Evolutionary conservation across 2,329 filamentous ascomycete genomes (phyloP), one percentile per base, ranked within the genome.

Genomic region (Xylariaceae sp.): DNA sequence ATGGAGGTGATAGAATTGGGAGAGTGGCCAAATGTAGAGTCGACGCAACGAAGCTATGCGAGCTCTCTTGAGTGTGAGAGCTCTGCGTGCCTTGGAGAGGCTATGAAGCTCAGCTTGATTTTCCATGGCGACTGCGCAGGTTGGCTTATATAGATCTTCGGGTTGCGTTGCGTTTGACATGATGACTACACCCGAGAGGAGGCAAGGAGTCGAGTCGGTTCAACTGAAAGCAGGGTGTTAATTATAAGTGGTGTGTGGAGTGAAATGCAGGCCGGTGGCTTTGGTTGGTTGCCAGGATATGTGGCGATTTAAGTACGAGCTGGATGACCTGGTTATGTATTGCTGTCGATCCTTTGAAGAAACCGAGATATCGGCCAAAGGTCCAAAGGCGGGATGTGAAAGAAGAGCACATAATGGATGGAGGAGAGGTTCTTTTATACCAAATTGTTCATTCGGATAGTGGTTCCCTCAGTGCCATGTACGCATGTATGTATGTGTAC

Each of bases 21-120:
- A 60, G 7, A 37, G 56, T 49, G 62, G 57, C 56, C 58, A 62
- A 27, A 41, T 51, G 54, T 60, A 63, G 27, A 64, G 55, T 31
- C 39, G 53, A 57, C 55, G 56, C 34, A 62, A 41, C 9, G 62
- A 42, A 42, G 60, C 51, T 30, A 58, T 58, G 12, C 58, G 60
- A 42, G 53, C 59, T 47, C 63, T 50, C 6, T 62, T 29, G 48
- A 57, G 58, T 48, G 62, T 47, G 55, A 64, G 47, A 49, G 56
- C 50, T 49, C 62, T 46, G 42, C 62, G 60, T 19, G 58, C 47
- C 47, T 65, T 61, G 56, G 64, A 64, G 60, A 61, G 47, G 43
- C 53, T 43, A 42, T 48, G 40, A n/a, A 49, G 45, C 41, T 59
- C 50, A 56, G 51, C 37, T 44, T 47, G 58, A 37, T 52, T 58